phyloP scores from a whole-genome alignment of 2,329 filamentous ascomycete species.

The Epichloe aotearoae region DNA sequence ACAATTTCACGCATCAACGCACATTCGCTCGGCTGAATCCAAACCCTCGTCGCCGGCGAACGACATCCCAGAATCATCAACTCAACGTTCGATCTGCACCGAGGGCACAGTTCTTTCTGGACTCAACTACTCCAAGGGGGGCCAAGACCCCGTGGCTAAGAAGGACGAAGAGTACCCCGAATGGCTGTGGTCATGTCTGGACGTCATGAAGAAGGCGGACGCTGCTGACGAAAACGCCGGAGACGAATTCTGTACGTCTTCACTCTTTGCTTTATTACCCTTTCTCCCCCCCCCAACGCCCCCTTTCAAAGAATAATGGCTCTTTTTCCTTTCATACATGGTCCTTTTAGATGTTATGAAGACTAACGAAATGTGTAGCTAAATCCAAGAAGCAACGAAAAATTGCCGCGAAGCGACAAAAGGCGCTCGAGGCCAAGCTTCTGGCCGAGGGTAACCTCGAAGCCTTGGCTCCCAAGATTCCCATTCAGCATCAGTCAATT shows the following conservation, averaged over 20 bases:
- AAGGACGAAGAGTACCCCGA: conserved; percentile 64
- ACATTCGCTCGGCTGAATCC: conserved; percentile 24
- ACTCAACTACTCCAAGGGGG: conserved; percentile 65
- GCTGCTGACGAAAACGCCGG: conserved; percentile 43
- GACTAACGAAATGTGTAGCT: conserved; percentile 30
- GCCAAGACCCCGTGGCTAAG: conserved; percentile 58
- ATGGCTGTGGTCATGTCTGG: conserved; percentile 67
- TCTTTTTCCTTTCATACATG: neutral
- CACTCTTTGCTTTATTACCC: too few relatives aligned
- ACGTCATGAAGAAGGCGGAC: conserved; percentile 42
- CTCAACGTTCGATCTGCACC: conserved; percentile 37
- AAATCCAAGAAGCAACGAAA: conserved; percentile 76
- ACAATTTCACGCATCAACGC: conserved; percentile 27
- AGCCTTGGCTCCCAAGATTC: conserved; percentile 53
- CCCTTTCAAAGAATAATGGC: neutral
- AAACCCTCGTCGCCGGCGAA: conserved; percentile 23
- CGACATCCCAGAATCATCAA: conserved; percentile 16
- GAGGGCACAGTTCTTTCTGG: conserved; percentile 60
- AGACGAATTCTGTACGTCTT: conserved; percentile 65
- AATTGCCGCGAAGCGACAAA: conserved; percentile 52
- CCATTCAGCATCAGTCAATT: conserved; percentile 63
- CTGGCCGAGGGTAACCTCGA: conserved; percentile 53
- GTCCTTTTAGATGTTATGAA: neutral
- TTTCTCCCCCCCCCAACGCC: neutral
- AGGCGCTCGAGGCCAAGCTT: conserved; percentile 42